Evolutionary conservation across 129 eudicot genomes (phyloP), one percentile per base, ranked within the genome.

Genomic region (Artemisia annua): DNA sequence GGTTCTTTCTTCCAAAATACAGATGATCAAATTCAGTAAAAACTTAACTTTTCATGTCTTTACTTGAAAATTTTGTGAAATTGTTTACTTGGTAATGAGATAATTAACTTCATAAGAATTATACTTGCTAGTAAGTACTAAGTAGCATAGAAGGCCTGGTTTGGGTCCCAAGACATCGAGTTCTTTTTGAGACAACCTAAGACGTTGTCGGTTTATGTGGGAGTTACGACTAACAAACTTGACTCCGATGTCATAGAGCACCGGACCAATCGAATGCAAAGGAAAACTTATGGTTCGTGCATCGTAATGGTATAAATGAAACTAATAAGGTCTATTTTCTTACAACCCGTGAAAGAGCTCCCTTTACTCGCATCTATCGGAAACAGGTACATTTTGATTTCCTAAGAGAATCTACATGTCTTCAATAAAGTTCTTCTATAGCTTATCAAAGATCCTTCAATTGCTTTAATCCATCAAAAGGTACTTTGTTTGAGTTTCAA

Each of bases 401-500:
- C 7, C 17, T 12, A 26, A 39, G 32, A 61, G 39, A 70, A 54
- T 32, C 20, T 70, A 5, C 39, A 19, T 39, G 15, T 20, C 19
- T 55, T 71, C 43, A 18, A 39, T 56, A 57, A 56, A 48, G 15
- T 39, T 44, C 53, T 55, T 20, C 5, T 69, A 53, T 9, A 35
- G 44, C 10, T 0, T 35, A 62, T 24, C 52, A 17, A 73, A 62
- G 52, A 49, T n/a, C 17, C 12, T 49, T 62, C 35, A 62, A 48
- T 30, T 17, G 77, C 69, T 62, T 72, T 20, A 5, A 72, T 48
- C 10, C 49, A 72, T n/a, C 6, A 46, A 72, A 24, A 61, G 9
- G 62, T 51, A 32, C 64, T 13, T 16, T 70, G 66, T 71, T 44
- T 28, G 39, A 73, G 11, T 65, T 61, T 17, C n/a, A 11, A 46